These are phyloP conservation scores for Lichtheimia hyalospora DNA, from an alignment of 371 early-diverging fungal genomes.

Conservation along the genomic window DNA sequence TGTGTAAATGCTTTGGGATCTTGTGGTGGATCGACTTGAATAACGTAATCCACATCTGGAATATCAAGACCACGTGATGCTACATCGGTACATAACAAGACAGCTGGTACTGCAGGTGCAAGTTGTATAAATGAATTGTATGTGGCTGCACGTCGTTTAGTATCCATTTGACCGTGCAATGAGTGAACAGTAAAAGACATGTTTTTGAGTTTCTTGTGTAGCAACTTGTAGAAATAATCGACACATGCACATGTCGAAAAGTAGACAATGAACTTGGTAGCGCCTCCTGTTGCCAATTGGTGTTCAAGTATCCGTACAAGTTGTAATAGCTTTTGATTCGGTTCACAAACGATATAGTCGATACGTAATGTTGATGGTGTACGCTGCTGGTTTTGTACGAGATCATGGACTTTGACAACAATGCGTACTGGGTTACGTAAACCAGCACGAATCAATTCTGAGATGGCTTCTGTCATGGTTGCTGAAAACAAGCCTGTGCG, in stretches of 20 bases:
- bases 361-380: constrained; percentile 76
- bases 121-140: constrained; percentile 62
- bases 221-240: constrained; percentile 85
- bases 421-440: constrained; percentile 91
- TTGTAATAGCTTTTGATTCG: constrained; percentile 80
- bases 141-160: constrained; percentile 75
- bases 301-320: constrained; percentile 58
- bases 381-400: constrained; percentile 54
- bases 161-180: constrained; percentile 93
- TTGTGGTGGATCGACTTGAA: constrained; percentile 96
- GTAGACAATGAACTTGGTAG: constrained; percentile 90
- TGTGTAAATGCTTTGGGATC: constrained; percentile 97
- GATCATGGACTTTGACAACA: constrained; percentile 80
- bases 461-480: constrained; percentile 93
- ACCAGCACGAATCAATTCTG: constrained; percentile 84
- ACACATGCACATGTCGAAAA: constrained; percentile 94
- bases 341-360: constrained; percentile 72
- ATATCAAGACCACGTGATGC: constrained; percentile 98
- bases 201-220: constrained; percentile 39
- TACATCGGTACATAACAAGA: constrained; percentile 96
- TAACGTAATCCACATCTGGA: constrained; percentile 93
- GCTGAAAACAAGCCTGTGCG: constrained; percentile 98
- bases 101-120: constrained; percentile 61
- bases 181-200: constrained; percentile 68
- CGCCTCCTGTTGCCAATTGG: constrained; percentile 32